Evolutionary conservation across 208 protist genomes (phyloP), one percentile per base, ranked within the genome.

Genomic region (Porcisia hertigi): DNA sequence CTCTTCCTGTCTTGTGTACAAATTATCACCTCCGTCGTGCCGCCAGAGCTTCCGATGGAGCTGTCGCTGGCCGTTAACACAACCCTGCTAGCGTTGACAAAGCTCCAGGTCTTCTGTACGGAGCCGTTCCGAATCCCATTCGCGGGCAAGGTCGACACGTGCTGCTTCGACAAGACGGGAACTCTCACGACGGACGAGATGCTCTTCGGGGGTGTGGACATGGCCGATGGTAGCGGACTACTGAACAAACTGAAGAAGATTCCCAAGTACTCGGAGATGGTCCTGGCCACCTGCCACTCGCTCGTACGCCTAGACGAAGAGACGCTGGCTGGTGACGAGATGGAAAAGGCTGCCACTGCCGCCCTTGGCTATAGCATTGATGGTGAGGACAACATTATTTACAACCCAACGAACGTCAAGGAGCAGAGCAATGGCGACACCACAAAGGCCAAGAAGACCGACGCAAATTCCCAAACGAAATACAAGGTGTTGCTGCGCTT

Each of bases 81-180:
- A 12, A 96, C 98, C 30, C 84, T 99, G 18, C 76, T 98, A 20
- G 87, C 89, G 8, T 92, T 99, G 5, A 80, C 87, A 47, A 93
- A 95, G 75, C 81, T 98, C n/a, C 84, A 95, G 65, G 87, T 98
- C 23, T 98, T 98, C 85, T 99, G 97, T 84, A 98, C 96, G 12
- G 90, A 99, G 91, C 99, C 99, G 18, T 99, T 99, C 84, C 92
- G 99, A 53, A 99, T 99, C 80, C 99, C 99, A 16, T 98, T 98
- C 74, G 99, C 99, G 11, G 99, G 99, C 41, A 99, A 98, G 81
- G 91, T 99, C 20, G 94, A 99, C 82, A 92, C 96, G 9, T 99
- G 98, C 83, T 99, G 99, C 92, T 99, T 99, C 83, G 99, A 99
- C 89, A 99, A 99, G 91, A 99, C 99, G 6, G 99, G 99, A 60